Evolutionary conservation across 108 stramenopile species (phyloP).

Genomic region (Aurantiochytrium sp.): DNA sequence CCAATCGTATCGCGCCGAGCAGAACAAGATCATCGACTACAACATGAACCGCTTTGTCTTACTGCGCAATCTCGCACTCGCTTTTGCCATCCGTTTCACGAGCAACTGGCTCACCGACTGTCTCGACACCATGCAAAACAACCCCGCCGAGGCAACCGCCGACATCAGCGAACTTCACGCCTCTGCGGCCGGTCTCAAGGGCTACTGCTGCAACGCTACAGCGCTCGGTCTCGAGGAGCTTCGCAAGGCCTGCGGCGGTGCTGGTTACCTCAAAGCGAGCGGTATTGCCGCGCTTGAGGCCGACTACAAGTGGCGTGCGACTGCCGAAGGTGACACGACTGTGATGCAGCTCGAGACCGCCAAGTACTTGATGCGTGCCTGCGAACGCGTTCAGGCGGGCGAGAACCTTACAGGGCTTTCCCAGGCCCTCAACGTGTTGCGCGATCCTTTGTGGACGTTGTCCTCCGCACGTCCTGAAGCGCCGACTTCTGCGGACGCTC

Average conservation of each 20-base stretch:
- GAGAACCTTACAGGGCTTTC: not conserved
- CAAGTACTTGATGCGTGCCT: not conserved
- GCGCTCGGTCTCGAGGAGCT: constrained; percentile 3
- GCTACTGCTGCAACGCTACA: not conserved
- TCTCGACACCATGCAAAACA: not conserved
- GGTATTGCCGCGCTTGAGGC: constrained; percentile 9
- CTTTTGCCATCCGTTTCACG: not conserved
- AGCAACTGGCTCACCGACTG: constrained; percentile 9
- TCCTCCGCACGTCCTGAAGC: not conserved
- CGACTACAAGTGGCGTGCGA: constrained; percentile 11
- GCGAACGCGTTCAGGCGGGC: not conserved
- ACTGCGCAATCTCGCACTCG: not conserved
- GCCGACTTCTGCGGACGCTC: not conserved
- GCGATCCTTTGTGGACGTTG: not conserved
- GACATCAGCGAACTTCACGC: not conserved
- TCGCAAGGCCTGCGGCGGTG: not conserved
- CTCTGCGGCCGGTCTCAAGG: constrained; percentile 10
- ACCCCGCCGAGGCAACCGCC: not conserved
- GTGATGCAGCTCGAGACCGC: constrained; percentile 14
- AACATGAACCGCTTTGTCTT: not conserved
- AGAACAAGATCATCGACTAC: constrained; percentile 15
- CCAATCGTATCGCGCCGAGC: not conserved
- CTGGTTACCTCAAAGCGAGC: not conserved
- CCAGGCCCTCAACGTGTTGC: not conserved
- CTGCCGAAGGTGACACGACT: not conserved